Percentiles rank a stretch among this genome's conserved stretches.
Evolutionary conservation across 495 filamentous ascomycete genomes (phyloP).

Genomic region (Parathielavia appendiculata): DNA sequence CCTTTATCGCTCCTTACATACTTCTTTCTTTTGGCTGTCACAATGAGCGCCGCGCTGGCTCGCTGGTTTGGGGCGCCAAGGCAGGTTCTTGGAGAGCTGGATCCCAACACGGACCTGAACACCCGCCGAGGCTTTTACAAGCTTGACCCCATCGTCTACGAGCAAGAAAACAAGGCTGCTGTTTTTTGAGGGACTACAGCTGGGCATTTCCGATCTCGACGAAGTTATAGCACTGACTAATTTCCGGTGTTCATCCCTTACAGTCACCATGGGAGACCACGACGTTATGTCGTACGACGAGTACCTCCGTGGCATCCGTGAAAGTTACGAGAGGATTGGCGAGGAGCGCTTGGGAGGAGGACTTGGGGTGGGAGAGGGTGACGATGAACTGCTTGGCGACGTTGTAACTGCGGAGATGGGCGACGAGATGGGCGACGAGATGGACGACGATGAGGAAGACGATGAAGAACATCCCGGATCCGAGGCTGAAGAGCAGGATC

Average conservation of each 20-base stretch:
- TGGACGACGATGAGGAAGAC: not conserved
- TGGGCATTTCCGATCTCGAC: conserved; percentile 21
- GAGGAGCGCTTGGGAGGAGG: conserved; percentile 11
- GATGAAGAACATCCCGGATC: conserved; percentile 26
- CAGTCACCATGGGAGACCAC: conserved; percentile 14
- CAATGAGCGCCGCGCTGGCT: not conserved
- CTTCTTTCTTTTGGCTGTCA: not conserved
- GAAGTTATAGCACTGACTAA: conserved; percentile 28
- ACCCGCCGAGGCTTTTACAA: conserved; percentile 9
- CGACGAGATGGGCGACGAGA: conserved; percentile 12
- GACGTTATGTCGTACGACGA: conserved; percentile 23
- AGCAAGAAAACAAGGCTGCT: conserved; percentile 26
- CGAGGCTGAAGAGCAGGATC: conserved; percentile 24
- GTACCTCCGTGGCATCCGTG: not conserved
- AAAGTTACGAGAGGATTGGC: conserved; percentile 9
- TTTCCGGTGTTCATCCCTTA: not conserved
- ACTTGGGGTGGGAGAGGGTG: conserved; percentile 10
- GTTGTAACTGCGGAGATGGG: conserved; percentile 26
- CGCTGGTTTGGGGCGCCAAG: not conserved
- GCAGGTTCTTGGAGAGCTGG: conserved; percentile 21
- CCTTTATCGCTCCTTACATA: not conserved
- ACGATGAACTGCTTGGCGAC: conserved; percentile 27
- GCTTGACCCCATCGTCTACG: conserved; percentile 24
- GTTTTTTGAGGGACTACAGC: conserved; percentile 14
- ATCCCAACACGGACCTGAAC: conserved; percentile 22